Conservation (phyloP, 2,329 filamentous ascomycete genomes). For the Pseudopyrenochaeta lycopersici region DNA sequence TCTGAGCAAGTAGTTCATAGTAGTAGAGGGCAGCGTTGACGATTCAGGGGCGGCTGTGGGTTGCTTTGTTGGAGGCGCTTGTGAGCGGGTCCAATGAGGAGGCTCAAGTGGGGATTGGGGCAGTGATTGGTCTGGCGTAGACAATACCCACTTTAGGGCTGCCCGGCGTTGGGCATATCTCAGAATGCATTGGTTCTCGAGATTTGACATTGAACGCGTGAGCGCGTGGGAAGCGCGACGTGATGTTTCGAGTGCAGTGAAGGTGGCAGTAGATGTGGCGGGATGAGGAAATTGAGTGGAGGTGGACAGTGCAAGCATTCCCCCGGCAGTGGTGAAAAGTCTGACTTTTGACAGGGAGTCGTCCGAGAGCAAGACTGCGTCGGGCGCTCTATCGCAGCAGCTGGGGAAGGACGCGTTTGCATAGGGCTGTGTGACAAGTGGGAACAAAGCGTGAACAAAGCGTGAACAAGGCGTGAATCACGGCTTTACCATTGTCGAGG, state of each 20-base stretch:
- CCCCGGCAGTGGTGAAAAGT: slow-evolving; percentile 6
- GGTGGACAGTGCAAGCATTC: neutral
- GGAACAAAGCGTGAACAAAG: too few relatives aligned
- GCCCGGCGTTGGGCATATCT: slow-evolving; percentile 15
- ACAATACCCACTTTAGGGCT: slow-evolving; percentile 15
- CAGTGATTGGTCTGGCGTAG: slow-evolving; percentile 35
- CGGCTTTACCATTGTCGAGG: neutral
- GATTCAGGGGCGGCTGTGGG: neutral
- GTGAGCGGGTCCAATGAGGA: slow-evolving; percentile 34
- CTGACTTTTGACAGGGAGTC: slow-evolving; percentile 3
- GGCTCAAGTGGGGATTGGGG: slow-evolving; percentile 17
- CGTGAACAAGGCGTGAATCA: neutral
- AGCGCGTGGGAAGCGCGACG: slow-evolving; percentile 10
- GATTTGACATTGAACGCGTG: slow-evolving; percentile 5
- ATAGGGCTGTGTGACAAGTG: neutral
- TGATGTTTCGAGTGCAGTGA: slow-evolving; percentile 2
- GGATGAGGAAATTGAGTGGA: neutral
- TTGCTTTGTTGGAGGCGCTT: slow-evolving; percentile 29
- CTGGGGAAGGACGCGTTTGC: neutral
- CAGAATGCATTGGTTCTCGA: slow-evolving; percentile 31
- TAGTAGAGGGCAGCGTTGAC: neutral
- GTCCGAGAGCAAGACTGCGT: neutral
- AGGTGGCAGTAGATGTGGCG: neutral
- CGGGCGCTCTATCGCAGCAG: neutral
- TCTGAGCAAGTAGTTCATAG: too few relatives aligned